Base-by-base conservation (phyloP, 192 early-diverging fungal genomes). In the Coemansia sp. region DNA sequence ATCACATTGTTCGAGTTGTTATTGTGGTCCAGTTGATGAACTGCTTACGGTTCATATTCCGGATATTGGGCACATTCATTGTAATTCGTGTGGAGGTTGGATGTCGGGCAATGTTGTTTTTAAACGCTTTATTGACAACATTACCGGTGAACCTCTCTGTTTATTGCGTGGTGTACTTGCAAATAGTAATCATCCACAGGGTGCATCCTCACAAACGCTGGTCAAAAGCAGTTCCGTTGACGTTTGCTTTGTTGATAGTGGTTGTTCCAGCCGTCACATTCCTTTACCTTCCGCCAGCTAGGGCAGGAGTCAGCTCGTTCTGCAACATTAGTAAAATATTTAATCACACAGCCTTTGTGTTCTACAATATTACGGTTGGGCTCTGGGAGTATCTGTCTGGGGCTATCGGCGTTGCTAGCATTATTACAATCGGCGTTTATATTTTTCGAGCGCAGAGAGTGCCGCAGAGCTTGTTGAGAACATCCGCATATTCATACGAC, bases 91-190 rank as follows among this genome's bases (percentile, higher is more conserved):
- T 50, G 1, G 65, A 65, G 8, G 57, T 65, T 62, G 65, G 61
- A 23, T 78, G 75, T 25, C 64, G 69, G 15, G 27, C n/a, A 14
- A 0, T 72, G 20, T 5, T 71, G 19, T 78, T 71, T 47, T 48
- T 72, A 1, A 65, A 64, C 40, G 63, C 57, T 40, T 37, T 19
- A 17, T 13, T 54, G 4, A 37, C 71, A 8, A n/a, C 50, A 3
- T 48, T 74, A 33, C 65, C 65, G 4, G 59, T 67, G 17, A 62
- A 74, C 23, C 47, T 60, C 3, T 55, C 60, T 27, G 47, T 65
- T 34, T 72, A 72, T 38, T 71, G 69, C 30, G 75, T 72, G 15
- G 44, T 78, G 8, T 78, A 78, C 19, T 57, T 78, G 15, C 75
- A 78, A n/a, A 36, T 78, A 8, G 52, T 72, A 6, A 52, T 78